Evolutionary conservation across 768 basidiomycete species (phyloP), one percentile per base, ranked within the genome.

Genomic region (Trichaptum fuscoviolaceum): DNA sequence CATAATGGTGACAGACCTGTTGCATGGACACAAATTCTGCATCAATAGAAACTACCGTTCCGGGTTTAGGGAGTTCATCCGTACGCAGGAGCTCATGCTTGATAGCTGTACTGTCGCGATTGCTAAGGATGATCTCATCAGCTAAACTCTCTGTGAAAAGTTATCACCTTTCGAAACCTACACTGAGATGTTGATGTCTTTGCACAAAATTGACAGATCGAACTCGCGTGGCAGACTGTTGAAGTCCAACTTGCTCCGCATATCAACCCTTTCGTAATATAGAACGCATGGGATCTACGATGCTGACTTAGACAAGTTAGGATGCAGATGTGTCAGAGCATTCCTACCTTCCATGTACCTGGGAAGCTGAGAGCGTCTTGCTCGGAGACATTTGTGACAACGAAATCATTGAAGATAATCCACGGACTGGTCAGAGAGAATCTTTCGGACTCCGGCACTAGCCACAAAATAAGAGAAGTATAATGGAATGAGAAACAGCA

Each of bases 1-100:
- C 15, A 20, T 52, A 20, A 20, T 52, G 10, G 15, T 15, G 2
- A 52, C 42, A 20, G 15, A 91, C 93, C 81, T 95, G 93, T 75
- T 99, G 95, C 86, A 99, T 92, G 6, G 89, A 91, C 25, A 99
- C 96, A 73, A 99, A 99, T 73, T 99, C 96, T 1, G 96, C 96
- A 72, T 99, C 97, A 68, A 99, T 98, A 2, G 96, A 89, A 42
- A 99, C 89, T 57, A 96, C 78, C 6, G 91, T 96, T 15, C 95
- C 97, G 6, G 90, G 88, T 65, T 78, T 84, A 0, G 96, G 96
- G 8, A 97, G 76, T 75, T 99, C 97, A 18, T 88, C 85, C 23
- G 79, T 78, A 17, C 79, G 77, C 30, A 99, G 79, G 34, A 84
- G 83, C 70, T 92, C 86, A 70, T 99, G 97, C 73, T 90, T 92